Conservation (phyloP, 2,329 filamentous ascomycete species). For the Fusarium metavorans region DNA sequence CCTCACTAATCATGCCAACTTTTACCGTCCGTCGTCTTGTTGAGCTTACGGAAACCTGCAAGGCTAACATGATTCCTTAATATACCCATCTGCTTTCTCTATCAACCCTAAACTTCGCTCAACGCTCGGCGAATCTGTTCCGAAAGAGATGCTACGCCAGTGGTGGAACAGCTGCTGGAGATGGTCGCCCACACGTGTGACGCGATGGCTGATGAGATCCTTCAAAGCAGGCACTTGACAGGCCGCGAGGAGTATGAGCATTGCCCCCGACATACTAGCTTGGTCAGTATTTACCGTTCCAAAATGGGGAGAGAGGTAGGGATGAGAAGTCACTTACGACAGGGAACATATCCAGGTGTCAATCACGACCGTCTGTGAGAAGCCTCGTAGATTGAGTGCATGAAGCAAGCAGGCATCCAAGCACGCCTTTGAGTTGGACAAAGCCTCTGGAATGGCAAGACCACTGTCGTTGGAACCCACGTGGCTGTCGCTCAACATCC, state of each 20-base stretch:
- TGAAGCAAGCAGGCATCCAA: conserved; percentile 62
- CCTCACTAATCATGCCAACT: neutral
- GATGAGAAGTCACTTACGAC: conserved; percentile 53
- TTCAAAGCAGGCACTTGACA: conserved; percentile 54
- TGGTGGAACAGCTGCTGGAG: conserved; percentile 53
- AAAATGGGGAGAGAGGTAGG: rapidly evolving
- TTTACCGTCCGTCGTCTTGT: neutral
- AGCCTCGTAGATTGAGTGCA: conserved; percentile 60
- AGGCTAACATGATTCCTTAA: conserved; percentile 46
- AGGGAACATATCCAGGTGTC: conserved; percentile 68
- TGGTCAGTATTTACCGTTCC: neutral
- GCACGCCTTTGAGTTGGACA: conserved; percentile 58
- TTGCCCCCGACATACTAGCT: conserved; percentile 60
- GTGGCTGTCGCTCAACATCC: conserved; percentile 58
- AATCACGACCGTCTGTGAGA: conserved; percentile 63
- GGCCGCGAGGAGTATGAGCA: conserved; percentile 61
- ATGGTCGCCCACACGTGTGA: conserved; percentile 55
- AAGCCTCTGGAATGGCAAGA: conserved; percentile 48
- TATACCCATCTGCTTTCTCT: conserved; percentile 56
- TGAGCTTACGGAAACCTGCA: rapidly evolving
- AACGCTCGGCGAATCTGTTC: conserved; percentile 58
- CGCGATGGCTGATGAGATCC: conserved; percentile 53
- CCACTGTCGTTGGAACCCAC: conserved; percentile 38
- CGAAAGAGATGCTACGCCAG: conserved; percentile 57
- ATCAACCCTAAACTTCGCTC: conserved; percentile 61